These are phyloP conservation scores for Cercospora sp. DNA, from an alignment of 2,329 filamentous ascomycete genomes.

Conservation along the genomic window DNA sequence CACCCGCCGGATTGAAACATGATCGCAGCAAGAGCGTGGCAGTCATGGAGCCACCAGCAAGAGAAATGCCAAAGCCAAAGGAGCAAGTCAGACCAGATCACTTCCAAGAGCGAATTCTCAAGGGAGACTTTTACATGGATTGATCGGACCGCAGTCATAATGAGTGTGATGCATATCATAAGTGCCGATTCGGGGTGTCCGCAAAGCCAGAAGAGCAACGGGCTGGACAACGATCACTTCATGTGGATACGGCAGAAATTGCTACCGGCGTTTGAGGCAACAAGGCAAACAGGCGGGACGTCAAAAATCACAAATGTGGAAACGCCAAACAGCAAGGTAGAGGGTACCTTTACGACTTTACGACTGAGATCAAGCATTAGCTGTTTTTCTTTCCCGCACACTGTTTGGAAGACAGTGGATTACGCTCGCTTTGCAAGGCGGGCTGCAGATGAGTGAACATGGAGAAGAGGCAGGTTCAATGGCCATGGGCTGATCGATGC, in stretches of 20 bases:
- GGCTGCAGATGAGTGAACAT: neutral
- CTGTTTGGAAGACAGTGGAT: neutral
- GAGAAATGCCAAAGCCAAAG: slow-evolving; percentile 59
- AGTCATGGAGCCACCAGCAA: slow-evolving; percentile 56
- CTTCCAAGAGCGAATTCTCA: slow-evolving; percentile 94
- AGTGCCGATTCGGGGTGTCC: neutral
- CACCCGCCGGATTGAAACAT: slow-evolving; percentile 46
- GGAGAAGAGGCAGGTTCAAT: neutral
- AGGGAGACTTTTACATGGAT: slow-evolving; percentile 98
- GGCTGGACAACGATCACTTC: neutral
- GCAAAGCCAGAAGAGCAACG: neutral
- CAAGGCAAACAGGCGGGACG: neutral
- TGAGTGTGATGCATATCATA: neutral
- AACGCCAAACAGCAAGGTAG: neutral
- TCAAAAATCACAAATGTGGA: neutral
- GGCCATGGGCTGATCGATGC: neutral
- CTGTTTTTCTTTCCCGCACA: neutral
- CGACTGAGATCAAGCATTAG: slow-evolving; percentile 1
- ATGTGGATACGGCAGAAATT: neutral
- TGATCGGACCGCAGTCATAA: slow-evolving; percentile 41
- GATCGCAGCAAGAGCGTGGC: slow-evolving; percentile 70
- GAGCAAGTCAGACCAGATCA: slow-evolving; percentile 67
- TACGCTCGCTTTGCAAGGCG: slow-evolving; percentile 5
- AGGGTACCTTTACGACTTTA: slow-evolving; percentile 9
- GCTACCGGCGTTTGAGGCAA: neutral